Base-by-base conservation (phyloP, 2,329 filamentous ascomycete species). In the Grosmannia clavigera region DNA sequence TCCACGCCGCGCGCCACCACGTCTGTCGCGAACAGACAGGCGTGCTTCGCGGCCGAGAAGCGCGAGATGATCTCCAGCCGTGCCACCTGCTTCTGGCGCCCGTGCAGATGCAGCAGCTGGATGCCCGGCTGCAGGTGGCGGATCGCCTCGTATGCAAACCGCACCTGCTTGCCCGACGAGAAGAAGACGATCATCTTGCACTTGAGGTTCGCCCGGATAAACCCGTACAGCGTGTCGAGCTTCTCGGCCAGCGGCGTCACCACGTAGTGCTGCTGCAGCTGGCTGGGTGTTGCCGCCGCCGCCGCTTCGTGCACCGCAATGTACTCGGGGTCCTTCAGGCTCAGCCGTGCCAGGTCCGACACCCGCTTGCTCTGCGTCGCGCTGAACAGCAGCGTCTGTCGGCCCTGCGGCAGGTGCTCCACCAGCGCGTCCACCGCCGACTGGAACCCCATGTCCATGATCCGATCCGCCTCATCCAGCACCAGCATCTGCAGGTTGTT, bases 371-470 rank as follows among this genome's bases (percentile, higher is more conserved):
- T 97, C 73, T 99, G 94, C 0, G 94, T 99, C 0, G 94, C 94
- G 69, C 89, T 95, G 77, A 97, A 99, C 11, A 99, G 82, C 69
- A 99, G 79, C 0, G 94, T 99, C 74, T 99, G 94, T 63, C 94
- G 81, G 33, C 86, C 77, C 67, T 84, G 86, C 1, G 94, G 94
- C 1, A 99, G 78, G 70, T 97, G 95, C 63, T 95, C 91, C 33
- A 99, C 75, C 57, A 99, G 88, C 0, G 94, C 94, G 73, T 99
- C 94, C 3, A 99, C 86, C 1, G 90, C 90, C 5, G 80, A 78
- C 72, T 95, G 87, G 71, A 99, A 99, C 5, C 94, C 94, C 90
- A 97, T 94, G 69, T 99, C 94, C 81, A 99, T 85, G 68, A 96
- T 96, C 48, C 94, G 84, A 72, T 99, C 94, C 3, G 94, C 94